These are phyloP conservation scores for Diospyros kaki DNA, from an alignment of 148 eudicot species.

Conservation along the genomic window DNA sequence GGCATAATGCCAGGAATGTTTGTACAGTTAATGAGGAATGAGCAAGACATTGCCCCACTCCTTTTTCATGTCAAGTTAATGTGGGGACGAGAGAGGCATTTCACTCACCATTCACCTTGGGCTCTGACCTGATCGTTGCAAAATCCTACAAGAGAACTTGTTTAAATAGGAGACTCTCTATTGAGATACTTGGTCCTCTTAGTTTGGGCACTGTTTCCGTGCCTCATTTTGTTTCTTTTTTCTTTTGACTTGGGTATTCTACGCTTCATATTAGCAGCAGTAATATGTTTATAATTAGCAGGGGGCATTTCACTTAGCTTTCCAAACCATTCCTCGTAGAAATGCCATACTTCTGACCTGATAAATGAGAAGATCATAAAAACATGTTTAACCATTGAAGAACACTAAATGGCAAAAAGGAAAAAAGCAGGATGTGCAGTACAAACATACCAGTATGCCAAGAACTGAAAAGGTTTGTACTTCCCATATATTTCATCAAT, in stretches of 20 bases:
- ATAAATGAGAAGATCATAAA: not conserved
- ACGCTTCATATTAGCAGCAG: constrained; percentile 68
- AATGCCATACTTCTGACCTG: constrained; percentile 81
- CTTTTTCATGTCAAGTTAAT: too few relatives aligned
- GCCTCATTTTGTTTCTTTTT: constrained; percentile 38
- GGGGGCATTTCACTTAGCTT: constrained; percentile 45
- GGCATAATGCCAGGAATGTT: not conserved
- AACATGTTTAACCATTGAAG: not conserved
- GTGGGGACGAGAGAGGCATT: not conserved
- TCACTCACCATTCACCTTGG: not conserved
- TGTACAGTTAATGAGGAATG: not conserved
- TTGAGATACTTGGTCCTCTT: constrained; percentile 22
- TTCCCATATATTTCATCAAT: constrained; percentile 54
- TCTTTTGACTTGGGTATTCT: not conserved
- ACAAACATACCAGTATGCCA: constrained; percentile 65
- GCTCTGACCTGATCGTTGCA: not conserved
- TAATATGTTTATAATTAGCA: constrained; percentile 52
- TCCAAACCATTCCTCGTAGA: constrained; percentile 62
- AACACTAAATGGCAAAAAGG: not conserved
- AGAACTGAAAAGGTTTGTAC: constrained; percentile 75
- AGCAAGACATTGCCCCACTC: too few relatives aligned
- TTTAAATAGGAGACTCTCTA: not conserved
- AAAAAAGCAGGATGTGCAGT: not conserved
- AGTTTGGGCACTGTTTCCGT: constrained; percentile 5
- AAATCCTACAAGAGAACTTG: not conserved